These are phyloP conservation scores for Iberis amara DNA, from an alignment of 441 rosid species.

Conservation along the genomic window DNA sequence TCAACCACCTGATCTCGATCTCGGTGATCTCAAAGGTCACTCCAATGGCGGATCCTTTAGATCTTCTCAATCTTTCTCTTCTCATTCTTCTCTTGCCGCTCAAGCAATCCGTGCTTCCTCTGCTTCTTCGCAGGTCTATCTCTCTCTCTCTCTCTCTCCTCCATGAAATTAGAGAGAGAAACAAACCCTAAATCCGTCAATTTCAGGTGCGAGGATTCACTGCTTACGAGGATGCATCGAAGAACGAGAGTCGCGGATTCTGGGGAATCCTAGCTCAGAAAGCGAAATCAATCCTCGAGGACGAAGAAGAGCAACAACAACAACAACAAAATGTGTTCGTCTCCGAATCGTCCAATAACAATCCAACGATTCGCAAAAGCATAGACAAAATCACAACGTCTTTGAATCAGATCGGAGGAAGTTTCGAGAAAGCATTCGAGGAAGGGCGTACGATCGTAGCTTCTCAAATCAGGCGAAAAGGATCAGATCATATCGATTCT, in stretches of 20 bases:
- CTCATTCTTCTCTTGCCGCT: conserved; percentile 57
- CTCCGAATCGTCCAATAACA: conserved; percentile 32
- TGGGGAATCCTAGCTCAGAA: conserved; percentile 95
- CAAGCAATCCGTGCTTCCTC: conserved; percentile 79
- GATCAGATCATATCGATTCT: conserved; percentile 55
- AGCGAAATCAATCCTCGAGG: conserved; percentile 91
- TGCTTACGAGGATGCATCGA: conserved; percentile 47
- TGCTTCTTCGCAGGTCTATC: conserved; percentile 42
- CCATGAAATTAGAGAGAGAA: not conserved
- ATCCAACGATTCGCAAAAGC: conserved; percentile 61
- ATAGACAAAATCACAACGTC: conserved; percentile 68
- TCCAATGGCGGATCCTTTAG: conserved; percentile 35
- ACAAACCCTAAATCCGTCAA: not conserved
- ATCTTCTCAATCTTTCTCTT: conserved; percentile 41
- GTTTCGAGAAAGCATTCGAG: conserved; percentile 82
- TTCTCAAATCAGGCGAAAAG: conserved; percentile 67
- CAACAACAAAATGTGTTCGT: conserved; percentile 19
- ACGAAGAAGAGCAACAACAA: conserved; percentile 36
- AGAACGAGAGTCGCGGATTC: conserved; percentile 59
- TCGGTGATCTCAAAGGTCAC: conserved; percentile 32
- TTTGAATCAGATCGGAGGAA: conserved; percentile 76
- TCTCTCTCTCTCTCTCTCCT: not conserved
- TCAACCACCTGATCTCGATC: conserved; percentile 35
- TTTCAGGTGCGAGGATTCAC: conserved; percentile 49
- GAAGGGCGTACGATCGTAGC: conserved; percentile 77